Evolutionary conservation across 1,284 basidiomycete species (phyloP).

Genomic region (Austroboletus niveus): DNA sequence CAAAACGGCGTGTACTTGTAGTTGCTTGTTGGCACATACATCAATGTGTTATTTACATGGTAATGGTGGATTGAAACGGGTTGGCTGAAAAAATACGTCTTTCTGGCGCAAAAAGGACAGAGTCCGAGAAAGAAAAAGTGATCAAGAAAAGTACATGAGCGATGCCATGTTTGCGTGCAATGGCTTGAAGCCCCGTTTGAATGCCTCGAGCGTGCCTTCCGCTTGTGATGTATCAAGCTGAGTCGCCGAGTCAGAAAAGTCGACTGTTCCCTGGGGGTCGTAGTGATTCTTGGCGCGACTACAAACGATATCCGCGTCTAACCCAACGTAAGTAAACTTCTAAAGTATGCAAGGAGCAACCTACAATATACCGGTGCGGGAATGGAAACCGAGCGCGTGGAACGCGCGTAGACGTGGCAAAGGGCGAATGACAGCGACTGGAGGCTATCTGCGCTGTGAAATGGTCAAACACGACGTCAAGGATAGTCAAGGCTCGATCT

Average conservation of each 20-base stretch:
- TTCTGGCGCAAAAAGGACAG: neutral
- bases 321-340: conserved; percentile 1
- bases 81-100: neutral
- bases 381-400: conserved; percentile 81
- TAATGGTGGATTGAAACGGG: neutral
- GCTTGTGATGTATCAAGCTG: conserved; percentile 42
- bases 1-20: conserved; percentile 31
- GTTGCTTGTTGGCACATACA: neutral
- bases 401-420: conserved; percentile 79
- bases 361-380: conserved; percentile 82
- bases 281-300: conserved; percentile 79
- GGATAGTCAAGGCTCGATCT: conserved; percentile 10
- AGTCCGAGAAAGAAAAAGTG: neutral
- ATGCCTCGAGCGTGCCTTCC: conserved; percentile 48
- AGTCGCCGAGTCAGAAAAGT: conserved; percentile 53
- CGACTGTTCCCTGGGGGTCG: conserved; percentile 54
- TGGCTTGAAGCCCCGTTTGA: conserved; percentile 54
- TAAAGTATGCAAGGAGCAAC: conserved; percentile 23
- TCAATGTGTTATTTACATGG: too few relatives aligned
- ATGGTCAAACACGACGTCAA: conserved; percentile 3
- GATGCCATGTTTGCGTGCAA: conserved; percentile 47
- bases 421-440: conserved; percentile 73
- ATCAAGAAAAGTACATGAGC: conserved; percentile 67
- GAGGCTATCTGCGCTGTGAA: conserved; percentile 56
- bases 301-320: conserved; percentile 84